phyloP scores from a whole-genome alignment of 192 early-diverging fungal species.

The Dissophora globulifera region DNA sequence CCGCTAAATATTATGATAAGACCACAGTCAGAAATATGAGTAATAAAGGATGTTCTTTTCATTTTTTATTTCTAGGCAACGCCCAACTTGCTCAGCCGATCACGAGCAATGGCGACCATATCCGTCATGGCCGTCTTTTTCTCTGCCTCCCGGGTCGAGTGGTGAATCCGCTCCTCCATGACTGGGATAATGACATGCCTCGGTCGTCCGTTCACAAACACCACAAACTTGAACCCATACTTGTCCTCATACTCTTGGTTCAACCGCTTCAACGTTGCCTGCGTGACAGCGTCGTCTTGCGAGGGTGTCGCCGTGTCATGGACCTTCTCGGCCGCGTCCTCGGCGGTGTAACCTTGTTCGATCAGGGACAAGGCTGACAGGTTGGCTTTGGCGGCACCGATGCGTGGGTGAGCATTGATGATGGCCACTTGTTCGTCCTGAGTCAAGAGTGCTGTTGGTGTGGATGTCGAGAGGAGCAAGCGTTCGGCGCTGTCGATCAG shows the following conservation, averaged over 20 bases:
- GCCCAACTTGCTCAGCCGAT: conserved; percentile 77
- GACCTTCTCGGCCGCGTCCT: conserved; percentile 54
- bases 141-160: conserved; percentile 72
- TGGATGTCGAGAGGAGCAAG: conserved; percentile 61
- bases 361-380: conserved; percentile 77
- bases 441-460: conserved; percentile 61
- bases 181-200: conserved; percentile 81
- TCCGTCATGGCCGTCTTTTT: conserved; percentile 75
- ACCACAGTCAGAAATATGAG: no score
- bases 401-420: conserved; percentile 91
- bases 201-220: conserved; percentile 84
- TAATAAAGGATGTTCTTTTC: not conserved
- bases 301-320: conserved; percentile 28
- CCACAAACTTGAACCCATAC: conserved; percentile 85
- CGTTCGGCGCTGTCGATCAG: conserved; percentile 77
- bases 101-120: conserved; percentile 85
- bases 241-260: conserved; percentile 77
- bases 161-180: conserved; percentile 72
- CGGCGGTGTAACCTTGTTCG: conserved; percentile 73
- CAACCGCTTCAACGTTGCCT: conserved; percentile 65
- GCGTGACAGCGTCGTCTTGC: conserved; percentile 62
- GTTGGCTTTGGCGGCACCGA: conserved; percentile 77
- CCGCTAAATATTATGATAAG: no score
- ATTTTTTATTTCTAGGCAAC: conserved; percentile 17
- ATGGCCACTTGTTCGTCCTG: conserved; percentile 77